A percentile compares a stretch with the other conserved stretches of the same genome.
Evolutionary conservation across 768 basidiomycete species (phyloP).

Genomic region (Strobilomyces echinocephalus): DNA sequence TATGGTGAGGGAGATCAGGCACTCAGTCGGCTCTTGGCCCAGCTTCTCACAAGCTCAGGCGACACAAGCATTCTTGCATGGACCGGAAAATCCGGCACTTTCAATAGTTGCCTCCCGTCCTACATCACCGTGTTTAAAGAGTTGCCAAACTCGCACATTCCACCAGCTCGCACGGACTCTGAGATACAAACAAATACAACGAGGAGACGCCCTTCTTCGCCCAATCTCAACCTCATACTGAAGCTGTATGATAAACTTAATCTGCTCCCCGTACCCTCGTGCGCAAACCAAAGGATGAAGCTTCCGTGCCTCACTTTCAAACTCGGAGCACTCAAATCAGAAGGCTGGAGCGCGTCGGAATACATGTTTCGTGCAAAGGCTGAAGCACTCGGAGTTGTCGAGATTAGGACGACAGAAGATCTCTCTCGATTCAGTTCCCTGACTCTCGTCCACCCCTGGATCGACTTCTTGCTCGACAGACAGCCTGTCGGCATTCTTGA

Average conservation of each 20-base stretch:
- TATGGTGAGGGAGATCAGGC: constrained; percentile 13
- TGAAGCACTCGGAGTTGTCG: background rate
- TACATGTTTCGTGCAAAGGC: background rate
- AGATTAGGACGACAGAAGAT: constrained; percentile 5
- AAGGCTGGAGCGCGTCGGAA: background rate
- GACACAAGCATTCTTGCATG: background rate
- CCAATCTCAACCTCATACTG: background rate
- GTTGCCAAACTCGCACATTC: background rate
- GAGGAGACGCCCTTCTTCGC: background rate
- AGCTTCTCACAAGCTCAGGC: constrained; percentile 1
- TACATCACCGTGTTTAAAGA: background rate
- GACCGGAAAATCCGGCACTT: background rate
- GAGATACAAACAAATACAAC: background rate
- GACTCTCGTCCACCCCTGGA: constrained; percentile 3
- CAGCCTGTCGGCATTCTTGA: background rate
- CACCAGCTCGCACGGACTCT: background rate
- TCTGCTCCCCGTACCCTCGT: background rate
- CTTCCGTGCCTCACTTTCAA: constrained; percentile 1
- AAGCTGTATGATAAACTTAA: background rate
- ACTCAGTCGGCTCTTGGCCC: constrained; percentile 6
- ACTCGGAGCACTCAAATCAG: background rate
- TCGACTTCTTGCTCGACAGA: constrained; percentile 5
- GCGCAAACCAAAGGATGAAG: background rate
- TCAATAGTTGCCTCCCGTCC: background rate
- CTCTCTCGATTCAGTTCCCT: background rate